Evolutionary conservation across 208 protist genomes (phyloP).

Genomic region (Leishmania mexicana): DNA sequence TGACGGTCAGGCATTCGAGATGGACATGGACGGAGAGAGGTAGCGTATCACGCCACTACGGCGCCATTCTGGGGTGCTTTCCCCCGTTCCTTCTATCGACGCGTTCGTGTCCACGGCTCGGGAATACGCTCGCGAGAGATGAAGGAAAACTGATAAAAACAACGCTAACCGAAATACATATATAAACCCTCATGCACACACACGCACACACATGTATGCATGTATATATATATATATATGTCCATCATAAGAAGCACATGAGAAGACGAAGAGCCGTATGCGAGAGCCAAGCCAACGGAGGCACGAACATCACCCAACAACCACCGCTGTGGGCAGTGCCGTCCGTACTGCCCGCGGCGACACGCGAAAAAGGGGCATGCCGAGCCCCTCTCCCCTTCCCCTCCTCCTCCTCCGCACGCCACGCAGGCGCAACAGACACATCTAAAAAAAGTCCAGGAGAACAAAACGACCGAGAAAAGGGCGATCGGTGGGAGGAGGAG

Average conservation of each 20-base stretch:
- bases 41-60: neutral
- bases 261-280: too few relatives aligned
- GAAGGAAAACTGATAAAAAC: neutral
- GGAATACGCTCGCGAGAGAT: neutral
- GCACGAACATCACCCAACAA: too few relatives aligned
- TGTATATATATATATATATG: too few relatives aligned
- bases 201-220: neutral
- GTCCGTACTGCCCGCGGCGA: too few relatives aligned
- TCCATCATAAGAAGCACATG: too few relatives aligned
- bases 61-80: neutral
- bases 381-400: neutral
- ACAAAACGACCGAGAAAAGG: neutral
- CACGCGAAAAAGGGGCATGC: neutral
- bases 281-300: too few relatives aligned
- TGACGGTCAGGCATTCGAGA: neutral
- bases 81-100: neutral
- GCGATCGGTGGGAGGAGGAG: neutral
- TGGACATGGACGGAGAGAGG: neutral
- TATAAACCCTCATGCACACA: neutral
- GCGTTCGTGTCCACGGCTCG: neutral
- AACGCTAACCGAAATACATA: too few relatives aligned
- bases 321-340: too few relatives aligned
- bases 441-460: neutral
- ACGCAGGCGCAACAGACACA: neutral
- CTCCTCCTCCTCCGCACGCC: too few relatives aligned